Conservation (phyloP, 2,329 filamentous ascomycete genomes). For the Dactylellina haptotyla region DNA sequence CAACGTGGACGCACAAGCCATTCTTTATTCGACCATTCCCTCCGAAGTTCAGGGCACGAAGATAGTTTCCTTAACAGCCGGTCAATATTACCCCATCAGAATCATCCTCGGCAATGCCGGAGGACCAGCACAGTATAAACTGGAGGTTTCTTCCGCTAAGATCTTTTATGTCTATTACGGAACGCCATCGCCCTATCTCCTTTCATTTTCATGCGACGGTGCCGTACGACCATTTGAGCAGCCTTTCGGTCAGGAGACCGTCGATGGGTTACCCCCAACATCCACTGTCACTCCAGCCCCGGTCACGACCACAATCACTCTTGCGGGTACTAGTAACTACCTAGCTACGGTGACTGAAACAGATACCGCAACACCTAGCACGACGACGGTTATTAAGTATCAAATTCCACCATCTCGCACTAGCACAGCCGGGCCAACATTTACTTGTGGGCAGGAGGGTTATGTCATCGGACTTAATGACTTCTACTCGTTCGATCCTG, state of each 20-base stretch:
- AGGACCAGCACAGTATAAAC: neutral
- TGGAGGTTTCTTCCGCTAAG: neutral
- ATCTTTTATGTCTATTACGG: neutral
- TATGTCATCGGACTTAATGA: neutral
- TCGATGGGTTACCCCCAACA: neutral
- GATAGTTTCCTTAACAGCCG: neutral
- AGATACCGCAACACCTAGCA: no score
- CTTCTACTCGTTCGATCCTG: neutral
- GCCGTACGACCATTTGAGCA: neutral
- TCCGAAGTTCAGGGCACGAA: neutral
- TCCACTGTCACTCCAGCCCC: neutral
- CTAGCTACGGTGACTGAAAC: no score
- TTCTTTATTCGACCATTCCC: neutral
- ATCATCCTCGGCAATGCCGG: slow-evolving; percentile 5
- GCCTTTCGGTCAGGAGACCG: neutral
- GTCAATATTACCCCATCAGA: neutral
- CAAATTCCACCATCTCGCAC: neutral
- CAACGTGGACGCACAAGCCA: neutral
- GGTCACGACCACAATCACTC: no score
- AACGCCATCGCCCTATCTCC: neutral
- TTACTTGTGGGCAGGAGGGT: neutral
- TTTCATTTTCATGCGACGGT: neutral
- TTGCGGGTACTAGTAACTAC: no score
- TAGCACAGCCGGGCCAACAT: neutral
- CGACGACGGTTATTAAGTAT: neutral